A percentile compares a stretch with the other conserved stretches of the same genome.
These are phyloP conservation scores for Monilinia fructicola DNA, from an alignment of 2,329 filamentous ascomycete species.

Conservation along the genomic window DNA sequence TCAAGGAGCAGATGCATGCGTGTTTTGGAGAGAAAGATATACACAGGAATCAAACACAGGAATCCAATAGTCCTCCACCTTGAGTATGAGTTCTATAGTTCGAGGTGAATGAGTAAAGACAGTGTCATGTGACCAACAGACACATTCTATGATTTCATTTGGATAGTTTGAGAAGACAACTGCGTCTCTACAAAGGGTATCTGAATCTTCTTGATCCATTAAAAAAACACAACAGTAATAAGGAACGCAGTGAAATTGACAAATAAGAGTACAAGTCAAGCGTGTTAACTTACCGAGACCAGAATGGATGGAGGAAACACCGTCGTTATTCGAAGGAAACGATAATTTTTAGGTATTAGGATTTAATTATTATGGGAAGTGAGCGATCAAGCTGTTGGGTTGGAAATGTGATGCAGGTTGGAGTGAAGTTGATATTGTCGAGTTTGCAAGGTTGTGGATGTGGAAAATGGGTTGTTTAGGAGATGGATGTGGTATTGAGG, in stretches of 20 bases:
- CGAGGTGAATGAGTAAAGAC: not conserved
- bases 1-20: not conserved
- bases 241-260: not conserved
- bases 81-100: not conserved
- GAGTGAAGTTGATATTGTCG: not conserved
- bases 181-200: not conserved
- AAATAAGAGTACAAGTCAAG: not conserved
- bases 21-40: not conserved
- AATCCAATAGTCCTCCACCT: not conserved
- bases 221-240: not conserved
- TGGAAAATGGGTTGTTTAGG: not conserved
- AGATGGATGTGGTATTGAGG: not conserved
- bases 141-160: not conserved
- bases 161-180: not conserved
- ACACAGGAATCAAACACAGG: not conserved
- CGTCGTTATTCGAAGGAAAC: not conserved
- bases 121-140: not conserved
- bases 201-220: not conserved
- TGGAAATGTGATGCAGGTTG: not conserved
- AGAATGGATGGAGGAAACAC: not conserved
- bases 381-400: not conserved
- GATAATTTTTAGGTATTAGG: not conserved
- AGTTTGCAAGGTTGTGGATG: not conserved
- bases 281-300: slow-evolving; percentile 14
- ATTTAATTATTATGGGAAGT: not conserved